Conservation (phyloP, 257 asterid genomes). For the Nicotiana noctiflora region DNA sequence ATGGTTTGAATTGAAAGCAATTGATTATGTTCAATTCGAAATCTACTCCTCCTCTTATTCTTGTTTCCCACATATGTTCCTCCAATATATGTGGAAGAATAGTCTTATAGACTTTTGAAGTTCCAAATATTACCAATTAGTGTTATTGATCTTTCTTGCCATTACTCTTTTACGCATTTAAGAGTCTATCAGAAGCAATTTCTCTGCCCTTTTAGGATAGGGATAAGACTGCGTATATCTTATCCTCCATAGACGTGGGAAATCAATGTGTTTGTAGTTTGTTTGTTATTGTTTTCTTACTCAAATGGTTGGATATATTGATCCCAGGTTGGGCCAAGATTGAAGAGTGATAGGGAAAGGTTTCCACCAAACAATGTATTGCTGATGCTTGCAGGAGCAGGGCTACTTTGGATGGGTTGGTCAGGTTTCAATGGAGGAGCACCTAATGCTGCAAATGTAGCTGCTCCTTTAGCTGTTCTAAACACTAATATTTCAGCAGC, state of each 20-base stretch:
- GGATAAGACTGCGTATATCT: too few species aligned
- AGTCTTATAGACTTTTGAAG: neutral
- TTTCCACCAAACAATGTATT: constrained; percentile 79
- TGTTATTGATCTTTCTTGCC: neutral
- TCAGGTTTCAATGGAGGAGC: constrained; percentile 97
- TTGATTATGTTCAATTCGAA: neutral
- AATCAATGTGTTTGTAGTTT: too few species aligned
- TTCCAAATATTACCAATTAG: neutral
- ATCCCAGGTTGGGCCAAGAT: constrained; percentile 73
- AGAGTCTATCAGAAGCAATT: too few species aligned
- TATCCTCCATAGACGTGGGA: too few species aligned
- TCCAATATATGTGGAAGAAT: neutral
- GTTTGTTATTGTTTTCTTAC: neutral
- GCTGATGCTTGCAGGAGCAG: constrained; percentile 88
- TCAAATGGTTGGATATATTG: neutral
- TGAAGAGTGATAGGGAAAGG: constrained; percentile 74
- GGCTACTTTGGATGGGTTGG: constrained; percentile 97
- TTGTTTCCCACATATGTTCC: neutral
- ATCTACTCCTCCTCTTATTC: neutral
- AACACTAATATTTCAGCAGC: constrained; percentile 83
- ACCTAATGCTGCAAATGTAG: constrained; percentile 71
- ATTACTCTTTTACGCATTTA: too few species aligned
- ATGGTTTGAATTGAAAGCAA: neutral
- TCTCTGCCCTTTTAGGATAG: too few species aligned
- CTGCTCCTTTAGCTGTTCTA: constrained; percentile 60